Evolutionary conservation across 1,284 basidiomycete genomes (phyloP).

Genomic region (Serendipita sp.): DNA sequence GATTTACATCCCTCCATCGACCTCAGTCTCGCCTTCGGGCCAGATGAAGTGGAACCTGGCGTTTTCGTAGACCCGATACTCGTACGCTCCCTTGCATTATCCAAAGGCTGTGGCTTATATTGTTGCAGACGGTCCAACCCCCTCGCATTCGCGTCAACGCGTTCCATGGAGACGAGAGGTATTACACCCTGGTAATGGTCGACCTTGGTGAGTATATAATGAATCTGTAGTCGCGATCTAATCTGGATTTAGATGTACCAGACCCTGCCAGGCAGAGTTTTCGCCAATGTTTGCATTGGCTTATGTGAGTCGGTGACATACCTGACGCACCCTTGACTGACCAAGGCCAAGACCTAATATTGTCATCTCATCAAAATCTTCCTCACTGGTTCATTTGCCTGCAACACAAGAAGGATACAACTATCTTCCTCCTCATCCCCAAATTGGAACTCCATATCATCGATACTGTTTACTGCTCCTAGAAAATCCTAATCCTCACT

Average conservation of each 20-base stretch:
- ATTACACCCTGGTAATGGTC: constrained; percentile 82
- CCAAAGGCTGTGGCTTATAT: not conserved
- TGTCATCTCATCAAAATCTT: not conserved
- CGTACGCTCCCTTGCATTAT: constrained; percentile 25
- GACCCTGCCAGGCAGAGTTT: constrained; percentile 50
- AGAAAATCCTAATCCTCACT: constrained; percentile 38
- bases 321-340: constrained; percentile 8
- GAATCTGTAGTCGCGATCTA: not conserved
- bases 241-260: constrained; percentile 49
- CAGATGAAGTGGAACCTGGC: constrained; percentile 56
- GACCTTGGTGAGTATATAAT: constrained; percentile 49
- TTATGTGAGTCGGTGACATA: constrained; percentile 45
- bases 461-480: constrained; percentile 69
- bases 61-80: constrained; percentile 48
- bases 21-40: constrained; percentile 45
- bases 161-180: constrained; percentile 63
- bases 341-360: constrained; percentile 1
- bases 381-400: constrained; percentile 6
- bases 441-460: constrained; percentile 72
- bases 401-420: constrained; percentile 30
- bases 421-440: constrained; percentile 83
- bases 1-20: constrained; percentile 60
- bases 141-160: constrained; percentile 58
- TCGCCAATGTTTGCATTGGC: constrained; percentile 72
- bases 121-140: constrained; percentile 38